Base-by-base conservation (phyloP, 768 basidiomycete genomes). In the Tricholoma bakamatsutake region DNA sequence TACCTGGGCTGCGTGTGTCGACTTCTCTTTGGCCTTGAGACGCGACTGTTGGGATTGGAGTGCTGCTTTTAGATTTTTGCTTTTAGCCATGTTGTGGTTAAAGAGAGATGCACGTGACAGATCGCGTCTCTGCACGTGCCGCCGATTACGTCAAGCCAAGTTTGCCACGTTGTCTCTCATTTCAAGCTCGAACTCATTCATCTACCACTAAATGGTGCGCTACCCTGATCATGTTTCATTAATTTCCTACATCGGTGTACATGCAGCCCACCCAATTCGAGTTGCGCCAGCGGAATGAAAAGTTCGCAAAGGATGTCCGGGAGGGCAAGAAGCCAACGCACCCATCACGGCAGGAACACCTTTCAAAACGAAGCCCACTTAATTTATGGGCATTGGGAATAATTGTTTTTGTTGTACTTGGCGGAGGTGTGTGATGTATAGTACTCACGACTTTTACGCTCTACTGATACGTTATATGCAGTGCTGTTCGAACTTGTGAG, bases 201-300 rank as follows among this genome's bases (percentile, higher is more conserved):
- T 5, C 17, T 59, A 56, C 53, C 52, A 33, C 54, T 15, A 64
- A 65, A 73, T 73, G 70, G 71, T 69, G 50, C 45, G 64, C 12
- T 47, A 17, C 56, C 46, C 8, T 51, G 17, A n/a, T 12, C 17
- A 45, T n/a, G n/a, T 28, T 21, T 17, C 43, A 43, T 13, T 27
- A 11, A 50, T 11, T 37, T 31, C 6, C 39, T 37, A 51, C 18
- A 52, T 48, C 52, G 54, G 47, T 9, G 37, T 58, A 17, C 15
- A 5, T 43, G 7, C 63, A 90, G 88, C 88, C 89, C 52, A 89
- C 86, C 53, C 82, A 88, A 76, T 90, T 88, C 67, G 90, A 92
- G 64, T 79, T 91, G 72, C 85, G 88, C 62, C 82, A 84, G 65
- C 82, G 83, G 69, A 93, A 92, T 69, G 80, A 79, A 55, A 86